Evolutionary conservation across 2,329 filamentous ascomycete species (phyloP).

Genomic region (Talaromyces piceae): DNA sequence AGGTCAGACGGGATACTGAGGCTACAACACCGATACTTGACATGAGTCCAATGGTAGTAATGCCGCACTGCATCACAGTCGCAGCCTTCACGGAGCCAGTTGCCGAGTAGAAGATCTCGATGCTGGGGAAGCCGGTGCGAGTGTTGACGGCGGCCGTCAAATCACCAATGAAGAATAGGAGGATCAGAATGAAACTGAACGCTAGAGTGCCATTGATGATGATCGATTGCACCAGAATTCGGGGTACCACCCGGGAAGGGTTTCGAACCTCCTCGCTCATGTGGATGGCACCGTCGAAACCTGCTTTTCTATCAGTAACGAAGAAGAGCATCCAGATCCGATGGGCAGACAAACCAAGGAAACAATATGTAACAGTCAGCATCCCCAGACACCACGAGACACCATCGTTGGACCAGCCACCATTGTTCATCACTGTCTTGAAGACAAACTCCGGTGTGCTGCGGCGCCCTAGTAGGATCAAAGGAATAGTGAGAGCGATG

Average conservation of each 20-base stretch:
- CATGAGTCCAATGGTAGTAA: conserved; percentile 33
- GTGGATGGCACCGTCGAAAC: conserved; percentile 43
- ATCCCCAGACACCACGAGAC: conserved; percentile 41
- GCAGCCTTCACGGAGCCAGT: conserved; percentile 36
- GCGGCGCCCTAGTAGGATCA: conserved; percentile 27
- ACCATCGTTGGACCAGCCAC: conserved; percentile 38
- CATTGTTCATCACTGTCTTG: conserved; percentile 37
- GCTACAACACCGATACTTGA: conserved; percentile 38
- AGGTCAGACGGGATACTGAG: conserved; percentile 42
- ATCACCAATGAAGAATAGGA: conserved; percentile 40
- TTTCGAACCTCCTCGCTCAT: conserved; percentile 42
- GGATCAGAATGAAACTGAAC: conserved; percentile 35
- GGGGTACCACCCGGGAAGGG: conserved; percentile 40
- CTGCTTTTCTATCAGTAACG: conserved; percentile 16
- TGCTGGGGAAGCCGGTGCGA: conserved; percentile 31
- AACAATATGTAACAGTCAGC: conserved; percentile 22
- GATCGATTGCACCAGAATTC: conserved; percentile 39
- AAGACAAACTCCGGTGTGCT: conserved; percentile 36
- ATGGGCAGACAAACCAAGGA: conserved; percentile 17
- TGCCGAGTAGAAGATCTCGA: conserved; percentile 35
- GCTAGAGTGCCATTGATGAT: conserved; percentile 37
- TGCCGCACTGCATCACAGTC: conserved; percentile 33
- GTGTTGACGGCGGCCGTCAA: conserved; percentile 26
- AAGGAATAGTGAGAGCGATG: conserved; percentile 29
- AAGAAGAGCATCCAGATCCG: background rate